Evolutionary conservation across 1,139 yeast species (phyloP).

Genomic region (Kodamaea fungicola): DNA sequence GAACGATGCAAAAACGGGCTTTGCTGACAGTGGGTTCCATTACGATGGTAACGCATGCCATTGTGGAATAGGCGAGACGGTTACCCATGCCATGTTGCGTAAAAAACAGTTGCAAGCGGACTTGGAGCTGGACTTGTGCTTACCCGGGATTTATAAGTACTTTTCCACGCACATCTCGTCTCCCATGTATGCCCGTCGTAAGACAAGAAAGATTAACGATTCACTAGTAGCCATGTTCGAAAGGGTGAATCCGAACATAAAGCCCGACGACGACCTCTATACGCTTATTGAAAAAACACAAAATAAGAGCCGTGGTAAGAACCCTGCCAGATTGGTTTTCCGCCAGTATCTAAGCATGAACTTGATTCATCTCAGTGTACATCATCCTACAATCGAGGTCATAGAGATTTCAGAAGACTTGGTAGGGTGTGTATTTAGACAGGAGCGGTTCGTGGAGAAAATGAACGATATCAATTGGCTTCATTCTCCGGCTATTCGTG

Average conservation of each 20-base stretch:
- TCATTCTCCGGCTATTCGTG: slow-evolving; percentile 18
- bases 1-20: slow-evolving; percentile 16
- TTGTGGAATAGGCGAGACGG: background rate
- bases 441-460: slow-evolving; percentile 27
- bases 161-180: slow-evolving; percentile 2
- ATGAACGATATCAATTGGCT: slow-evolving; percentile 32
- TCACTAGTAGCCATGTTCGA: background rate
- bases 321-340: slow-evolving; percentile 4
- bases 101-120: slow-evolving; percentile 17
- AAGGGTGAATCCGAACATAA: background rate
- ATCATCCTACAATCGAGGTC: slow-evolving; percentile 7
- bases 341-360: slow-evolving; percentile 17
- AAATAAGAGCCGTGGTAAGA: background rate
- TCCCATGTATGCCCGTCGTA: background rate
- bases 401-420: slow-evolving; percentile 25
- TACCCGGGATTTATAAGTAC: slow-evolving; percentile 12
- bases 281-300: background rate
- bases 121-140: slow-evolving; percentile 3
- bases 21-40: slow-evolving; percentile 15
- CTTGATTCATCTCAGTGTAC: slow-evolving; percentile 18
- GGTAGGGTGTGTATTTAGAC: slow-evolving; percentile 29
- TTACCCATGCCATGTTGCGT: slow-evolving; percentile 14
- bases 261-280: background rate
- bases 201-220: background rate
- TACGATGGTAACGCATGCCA: background rate